Evolutionary conservation across 2,329 filamentous ascomycete species (phyloP).

Genomic region (Paraphoma sp.): DNA sequence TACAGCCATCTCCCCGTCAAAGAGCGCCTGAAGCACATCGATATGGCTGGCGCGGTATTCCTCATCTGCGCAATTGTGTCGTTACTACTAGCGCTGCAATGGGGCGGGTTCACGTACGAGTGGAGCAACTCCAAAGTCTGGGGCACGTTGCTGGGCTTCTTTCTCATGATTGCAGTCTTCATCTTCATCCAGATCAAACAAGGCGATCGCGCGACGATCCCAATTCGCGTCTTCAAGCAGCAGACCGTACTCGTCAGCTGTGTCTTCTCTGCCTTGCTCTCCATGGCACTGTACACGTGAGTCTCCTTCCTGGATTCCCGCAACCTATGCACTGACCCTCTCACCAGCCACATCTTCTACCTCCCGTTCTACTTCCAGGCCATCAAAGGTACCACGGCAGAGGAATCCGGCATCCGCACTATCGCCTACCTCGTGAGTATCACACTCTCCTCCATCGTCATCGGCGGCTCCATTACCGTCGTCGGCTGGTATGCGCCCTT

Average conservation of each 20-base stretch:
- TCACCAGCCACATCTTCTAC: conserved; percentile 45
- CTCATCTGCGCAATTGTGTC: conserved; percentile 43
- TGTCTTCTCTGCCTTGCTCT: conserved; percentile 43
- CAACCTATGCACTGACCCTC: neutral
- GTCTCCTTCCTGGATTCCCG: conserved; percentile 6
- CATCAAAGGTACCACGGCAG: conserved; percentile 49
- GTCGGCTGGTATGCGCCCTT: conserved; percentile 46
- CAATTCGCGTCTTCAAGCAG: conserved; percentile 42
- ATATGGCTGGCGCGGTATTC: conserved; percentile 39
- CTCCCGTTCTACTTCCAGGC: conserved; percentile 55
- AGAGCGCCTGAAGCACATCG: conserved; percentile 47
- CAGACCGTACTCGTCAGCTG: conserved; percentile 43
- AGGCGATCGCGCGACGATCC: conserved; percentile 40
- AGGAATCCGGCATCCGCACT: conserved; percentile 44
- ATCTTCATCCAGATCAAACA: conserved; percentile 39
- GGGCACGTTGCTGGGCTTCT: conserved; percentile 57
- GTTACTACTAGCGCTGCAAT: conserved; percentile 45
- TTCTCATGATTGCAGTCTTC: conserved; percentile 55
- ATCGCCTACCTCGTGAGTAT: conserved; percentile 43
- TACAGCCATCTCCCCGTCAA: conserved; percentile 39
- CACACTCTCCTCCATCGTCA: conserved; percentile 32
- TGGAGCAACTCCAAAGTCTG: conserved; percentile 61
- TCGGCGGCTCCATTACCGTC: conserved; percentile 34
- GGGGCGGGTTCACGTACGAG: conserved; percentile 50
- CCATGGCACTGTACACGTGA: conserved; percentile 48